Conservation (phyloP, 2,329 filamentous ascomycete genomes). For the Alternaria atra region DNA sequence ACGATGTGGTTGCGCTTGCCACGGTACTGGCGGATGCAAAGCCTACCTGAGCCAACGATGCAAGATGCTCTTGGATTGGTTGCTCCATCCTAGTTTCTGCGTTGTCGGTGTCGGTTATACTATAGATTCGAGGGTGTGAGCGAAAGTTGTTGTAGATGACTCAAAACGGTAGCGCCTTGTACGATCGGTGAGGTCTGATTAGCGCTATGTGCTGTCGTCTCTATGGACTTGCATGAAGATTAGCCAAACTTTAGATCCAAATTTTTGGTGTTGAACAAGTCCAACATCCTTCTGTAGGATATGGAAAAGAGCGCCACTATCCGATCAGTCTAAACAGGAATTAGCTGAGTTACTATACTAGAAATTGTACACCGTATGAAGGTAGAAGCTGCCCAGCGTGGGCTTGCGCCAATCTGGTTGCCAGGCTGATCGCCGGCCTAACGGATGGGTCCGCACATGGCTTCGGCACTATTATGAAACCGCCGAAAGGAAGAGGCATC, state of each 20-base stretch:
- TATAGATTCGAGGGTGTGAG: conserved; percentile 4
- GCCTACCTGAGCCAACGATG: not conserved
- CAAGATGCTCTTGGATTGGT: not conserved
- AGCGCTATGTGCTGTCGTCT: conserved; percentile 2
- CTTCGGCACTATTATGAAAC: conserved; percentile 26
- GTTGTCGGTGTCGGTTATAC: not conserved
- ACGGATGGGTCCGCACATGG: conserved; percentile 22
- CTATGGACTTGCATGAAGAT: not conserved
- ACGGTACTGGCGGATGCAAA: not conserved
- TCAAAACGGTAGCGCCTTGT: not conserved
- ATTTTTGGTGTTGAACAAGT: not conserved
- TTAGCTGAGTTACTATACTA: not conserved
- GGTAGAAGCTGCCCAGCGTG: conserved; percentile 5
- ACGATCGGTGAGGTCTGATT: conserved; percentile 1
- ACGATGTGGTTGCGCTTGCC: not conserved
- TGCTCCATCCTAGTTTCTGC: conserved; percentile 4
- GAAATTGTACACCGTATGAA: conserved; percentile 3
- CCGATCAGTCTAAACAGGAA: not conserved
- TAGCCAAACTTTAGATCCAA: not conserved
- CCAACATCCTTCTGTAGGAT: not conserved
- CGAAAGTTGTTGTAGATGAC: not conserved
- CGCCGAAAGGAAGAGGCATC: conserved; percentile 18
- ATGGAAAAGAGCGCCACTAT: not conserved
- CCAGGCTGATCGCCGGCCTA: conserved; percentile 23
- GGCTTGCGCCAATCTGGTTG: conserved; percentile 7